phyloP scores from a whole-genome alignment of 2,329 filamentous ascomycete species.

The Mycocentrospora acerina region DNA sequence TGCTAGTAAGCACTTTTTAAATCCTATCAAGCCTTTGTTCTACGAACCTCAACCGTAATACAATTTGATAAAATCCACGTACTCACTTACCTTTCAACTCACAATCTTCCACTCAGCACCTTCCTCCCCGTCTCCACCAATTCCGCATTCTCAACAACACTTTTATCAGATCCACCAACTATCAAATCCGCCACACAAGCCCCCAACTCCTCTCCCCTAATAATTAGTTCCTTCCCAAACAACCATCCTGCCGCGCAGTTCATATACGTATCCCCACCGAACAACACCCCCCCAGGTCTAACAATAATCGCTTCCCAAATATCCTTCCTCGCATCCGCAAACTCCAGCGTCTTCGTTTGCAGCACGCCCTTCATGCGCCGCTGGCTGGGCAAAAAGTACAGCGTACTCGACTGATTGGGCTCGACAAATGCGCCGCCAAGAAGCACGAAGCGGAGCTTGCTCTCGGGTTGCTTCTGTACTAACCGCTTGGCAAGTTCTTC shows the following conservation, averaged over 20 bases:
- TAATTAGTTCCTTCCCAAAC: slow-evolving; percentile 3
- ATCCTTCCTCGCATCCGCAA: slow-evolving; percentile 11
- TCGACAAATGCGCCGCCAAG: slow-evolving; percentile 17
- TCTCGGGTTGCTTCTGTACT: background rate
- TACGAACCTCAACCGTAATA: no score
- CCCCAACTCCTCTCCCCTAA: slow-evolving; percentile 15
- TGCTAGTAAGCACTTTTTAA: no score
- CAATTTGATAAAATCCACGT: no score
- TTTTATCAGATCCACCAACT: slow-evolving; percentile 5
- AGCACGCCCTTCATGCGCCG: slow-evolving; percentile 17
- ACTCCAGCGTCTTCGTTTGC: slow-evolving; percentile 11
- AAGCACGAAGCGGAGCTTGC: slow-evolving; percentile 13
- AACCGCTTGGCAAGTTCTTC: slow-evolving; percentile 4
- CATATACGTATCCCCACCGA: slow-evolving; percentile 1
- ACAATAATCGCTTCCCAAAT: slow-evolving; percentile 16
- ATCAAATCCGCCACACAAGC: slow-evolving; percentile 17
- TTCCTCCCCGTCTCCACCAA: slow-evolving; percentile 6
- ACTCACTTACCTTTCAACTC: no score
- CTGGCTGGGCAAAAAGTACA: slow-evolving; percentile 12
- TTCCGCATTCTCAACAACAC: slow-evolving; percentile 8
- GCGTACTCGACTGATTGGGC: slow-evolving; percentile 10
- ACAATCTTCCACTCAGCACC: background rate
- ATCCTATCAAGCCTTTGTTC: no score
- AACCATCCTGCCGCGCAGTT: slow-evolving; percentile 1
- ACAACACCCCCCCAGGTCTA: slow-evolving; percentile 16